A percentile compares a stretch with the other conserved stretches of the same genome.
Conservation (phyloP, 129 eudicot species). For the Chrysanthemum seticuspe region DNA sequence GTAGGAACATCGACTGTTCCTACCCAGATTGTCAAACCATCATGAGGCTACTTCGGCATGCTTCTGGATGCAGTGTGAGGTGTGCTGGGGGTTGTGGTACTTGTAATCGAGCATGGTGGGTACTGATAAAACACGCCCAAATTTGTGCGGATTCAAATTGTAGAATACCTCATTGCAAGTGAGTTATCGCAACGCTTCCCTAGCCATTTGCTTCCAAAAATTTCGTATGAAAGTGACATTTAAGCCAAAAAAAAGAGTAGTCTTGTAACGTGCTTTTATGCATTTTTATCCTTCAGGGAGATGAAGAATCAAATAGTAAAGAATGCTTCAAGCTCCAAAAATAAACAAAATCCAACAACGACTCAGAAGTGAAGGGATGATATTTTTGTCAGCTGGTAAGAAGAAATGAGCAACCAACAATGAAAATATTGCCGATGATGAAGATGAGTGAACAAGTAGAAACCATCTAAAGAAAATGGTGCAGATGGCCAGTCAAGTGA, state of each 20-base stretch:
- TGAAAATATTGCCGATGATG: conserved; percentile 61
- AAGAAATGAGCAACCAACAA: conserved; percentile 64
- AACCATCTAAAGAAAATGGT: conserved; percentile 50
- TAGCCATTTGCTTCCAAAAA: too few relatives aligned
- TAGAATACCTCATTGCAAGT: conserved; percentile 1
- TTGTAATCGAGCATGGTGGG: neutral
- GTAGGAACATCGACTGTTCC: neutral
- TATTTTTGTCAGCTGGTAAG: neutral
- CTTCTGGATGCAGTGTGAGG: neutral
- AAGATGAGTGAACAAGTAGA: conserved; percentile 89
- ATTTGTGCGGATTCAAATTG: neutral
- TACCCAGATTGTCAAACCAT: neutral
- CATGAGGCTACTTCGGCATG: neutral
- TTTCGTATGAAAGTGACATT: neutral
- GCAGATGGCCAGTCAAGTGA: conserved; percentile 69
- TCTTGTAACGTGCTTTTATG: too few relatives aligned
- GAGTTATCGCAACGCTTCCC: neutral
- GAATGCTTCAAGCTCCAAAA: neutral
- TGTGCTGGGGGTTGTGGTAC: neutral
- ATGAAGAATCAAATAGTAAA: neutral
- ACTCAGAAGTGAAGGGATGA: conserved; percentile 25
- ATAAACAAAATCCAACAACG: neutral
- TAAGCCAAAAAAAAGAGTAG: neutral
- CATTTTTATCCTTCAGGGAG: neutral
- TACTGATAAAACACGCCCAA: neutral